Evolutionary conservation across 2,329 filamentous ascomycete genomes (phyloP).

Genomic region (Onygenales sp.): DNA sequence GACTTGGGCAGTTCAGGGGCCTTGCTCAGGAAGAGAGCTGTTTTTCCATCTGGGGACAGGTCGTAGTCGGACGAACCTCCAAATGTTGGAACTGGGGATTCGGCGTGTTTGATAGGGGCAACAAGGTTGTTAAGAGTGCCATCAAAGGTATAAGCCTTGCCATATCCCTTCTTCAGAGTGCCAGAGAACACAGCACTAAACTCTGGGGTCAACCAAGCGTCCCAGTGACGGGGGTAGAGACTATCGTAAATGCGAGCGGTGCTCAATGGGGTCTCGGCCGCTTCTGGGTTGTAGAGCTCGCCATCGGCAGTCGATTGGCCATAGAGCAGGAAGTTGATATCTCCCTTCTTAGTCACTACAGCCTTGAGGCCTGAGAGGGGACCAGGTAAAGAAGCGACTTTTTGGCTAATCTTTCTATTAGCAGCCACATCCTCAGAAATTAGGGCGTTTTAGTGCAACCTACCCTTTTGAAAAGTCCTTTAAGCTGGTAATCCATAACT

Average conservation of each 20-base stretch:
- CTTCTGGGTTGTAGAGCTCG: conserved; percentile 56
- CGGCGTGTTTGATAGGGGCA: conserved; percentile 33
- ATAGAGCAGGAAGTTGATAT: conserved; percentile 44
- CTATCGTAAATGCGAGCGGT: conserved; percentile 63
- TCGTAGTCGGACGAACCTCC: conserved; percentile 76
- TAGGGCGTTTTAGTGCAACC: conserved; percentile 1
- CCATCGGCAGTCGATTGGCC: conserved; percentile 61
- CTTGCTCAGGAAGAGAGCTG: conserved; percentile 35
- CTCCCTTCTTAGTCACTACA: conserved; percentile 26
- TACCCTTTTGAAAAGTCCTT: conserved; percentile 24
- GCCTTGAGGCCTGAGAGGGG: conserved; percentile 31
- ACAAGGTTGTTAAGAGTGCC: conserved; percentile 46
- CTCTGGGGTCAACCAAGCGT: conserved; percentile 61
- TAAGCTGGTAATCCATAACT: conserved; percentile 29
- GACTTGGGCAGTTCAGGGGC: conserved; percentile 31
- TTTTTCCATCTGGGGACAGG: conserved; percentile 34
- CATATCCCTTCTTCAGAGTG: conserved; percentile 38
- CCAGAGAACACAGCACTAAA: conserved; percentile 66
- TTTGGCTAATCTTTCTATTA: conserved; percentile 21
- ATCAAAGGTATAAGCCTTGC: conserved; percentile 32
- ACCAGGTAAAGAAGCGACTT: conserved; percentile 28
- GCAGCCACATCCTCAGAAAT: background rate
- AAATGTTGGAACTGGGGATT: conserved; percentile 50
- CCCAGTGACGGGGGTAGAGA: conserved; percentile 77
- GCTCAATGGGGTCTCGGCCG: conserved; percentile 50